Conservation (phyloP, 208 protist genomes). For the Crithidia mellificae region DNA sequence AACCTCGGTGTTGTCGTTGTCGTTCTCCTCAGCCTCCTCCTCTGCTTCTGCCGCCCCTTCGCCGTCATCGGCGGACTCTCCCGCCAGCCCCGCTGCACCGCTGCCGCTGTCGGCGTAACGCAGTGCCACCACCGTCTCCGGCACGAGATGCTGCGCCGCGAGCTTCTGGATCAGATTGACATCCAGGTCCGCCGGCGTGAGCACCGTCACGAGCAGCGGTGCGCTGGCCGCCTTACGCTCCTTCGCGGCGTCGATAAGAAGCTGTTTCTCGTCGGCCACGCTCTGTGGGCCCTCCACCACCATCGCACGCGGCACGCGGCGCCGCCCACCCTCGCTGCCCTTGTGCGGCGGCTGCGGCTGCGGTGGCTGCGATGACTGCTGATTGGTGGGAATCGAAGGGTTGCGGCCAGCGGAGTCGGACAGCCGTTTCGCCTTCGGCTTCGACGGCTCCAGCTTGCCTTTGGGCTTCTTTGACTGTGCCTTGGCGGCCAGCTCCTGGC, state of each 20-base stretch:
- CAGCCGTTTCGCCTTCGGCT: slow-evolving; percentile 34
- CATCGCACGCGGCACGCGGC: slow-evolving; percentile 18
- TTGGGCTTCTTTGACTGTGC: slow-evolving; percentile 49
- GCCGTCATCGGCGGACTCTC: too few relatives aligned
- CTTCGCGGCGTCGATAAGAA: slow-evolving; percentile 40
- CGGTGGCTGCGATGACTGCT: too few relatives aligned
- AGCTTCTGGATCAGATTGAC: slow-evolving; percentile 10
- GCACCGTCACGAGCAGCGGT: slow-evolving; percentile 59
- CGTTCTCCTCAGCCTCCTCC: neutral
- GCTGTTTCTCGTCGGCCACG: slow-evolving; percentile 41
- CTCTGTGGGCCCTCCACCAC: slow-evolving; percentile 16
- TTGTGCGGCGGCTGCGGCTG: too few relatives aligned
- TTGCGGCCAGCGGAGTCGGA: neutral
- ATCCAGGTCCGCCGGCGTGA: slow-evolving; percentile 18
- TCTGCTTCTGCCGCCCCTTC: slow-evolving; percentile 4
- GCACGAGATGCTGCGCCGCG: slow-evolving; percentile 20
- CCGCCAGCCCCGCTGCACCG: neutral
- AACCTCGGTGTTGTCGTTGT: slow-evolving; percentile 8
- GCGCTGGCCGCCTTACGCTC: slow-evolving; percentile 27
- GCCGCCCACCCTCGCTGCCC: slow-evolving; percentile 1
- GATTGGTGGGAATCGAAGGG: slow-evolving; percentile 14
- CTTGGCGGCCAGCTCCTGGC: slow-evolving; percentile 58
- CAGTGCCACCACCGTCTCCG: slow-evolving; percentile 31
- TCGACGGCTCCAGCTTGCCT: slow-evolving; percentile 39
- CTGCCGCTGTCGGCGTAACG: neutral